Conservation (phyloP, 139 green algal genomes). For the Coelastrella sp. region DNA sequence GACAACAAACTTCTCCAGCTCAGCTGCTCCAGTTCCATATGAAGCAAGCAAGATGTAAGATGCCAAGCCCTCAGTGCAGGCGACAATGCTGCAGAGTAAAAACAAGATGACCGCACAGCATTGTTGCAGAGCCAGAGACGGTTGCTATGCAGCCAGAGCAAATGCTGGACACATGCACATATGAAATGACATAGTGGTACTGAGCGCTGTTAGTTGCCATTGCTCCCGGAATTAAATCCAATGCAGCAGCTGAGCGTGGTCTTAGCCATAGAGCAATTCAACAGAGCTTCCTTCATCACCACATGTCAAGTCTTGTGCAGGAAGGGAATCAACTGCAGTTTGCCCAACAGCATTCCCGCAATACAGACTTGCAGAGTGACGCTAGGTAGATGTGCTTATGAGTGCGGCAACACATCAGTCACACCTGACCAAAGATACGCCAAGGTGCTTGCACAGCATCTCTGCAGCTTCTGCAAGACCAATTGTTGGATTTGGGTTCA, state of each 20-base stretch:
- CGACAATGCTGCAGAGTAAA: constrained; percentile 57
- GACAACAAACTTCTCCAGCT: constrained; percentile 65
- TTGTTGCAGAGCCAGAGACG: neutral
- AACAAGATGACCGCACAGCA: neutral
- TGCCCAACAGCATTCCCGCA: too few relatives aligned
- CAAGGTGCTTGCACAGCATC: constrained; percentile 70
- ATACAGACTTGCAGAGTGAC: too few relatives aligned
- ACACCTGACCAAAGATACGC: constrained; percentile 64
- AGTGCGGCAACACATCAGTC: neutral
- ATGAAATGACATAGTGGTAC: neutral
- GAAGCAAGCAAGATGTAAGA: constrained; percentile 69
- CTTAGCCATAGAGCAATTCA: too few relatives aligned
- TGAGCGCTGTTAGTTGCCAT: too few relatives aligned
- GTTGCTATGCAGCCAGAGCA: neutral
- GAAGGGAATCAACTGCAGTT: too few relatives aligned
- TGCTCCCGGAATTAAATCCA: too few relatives aligned
- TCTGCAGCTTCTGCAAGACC: constrained; percentile 68
- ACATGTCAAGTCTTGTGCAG: too few relatives aligned
- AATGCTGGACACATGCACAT: neutral
- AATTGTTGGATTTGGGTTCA: constrained; percentile 66
- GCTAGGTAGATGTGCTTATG: too few relatives aligned
- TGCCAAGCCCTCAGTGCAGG: constrained; percentile 66
- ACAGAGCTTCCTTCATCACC: too few relatives aligned
- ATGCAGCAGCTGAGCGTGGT: too few relatives aligned
- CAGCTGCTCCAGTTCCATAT: constrained; percentile 58